Base-by-base conservation (phyloP, 306 rosid genomes). In the Dryas octopetala region DNA sequence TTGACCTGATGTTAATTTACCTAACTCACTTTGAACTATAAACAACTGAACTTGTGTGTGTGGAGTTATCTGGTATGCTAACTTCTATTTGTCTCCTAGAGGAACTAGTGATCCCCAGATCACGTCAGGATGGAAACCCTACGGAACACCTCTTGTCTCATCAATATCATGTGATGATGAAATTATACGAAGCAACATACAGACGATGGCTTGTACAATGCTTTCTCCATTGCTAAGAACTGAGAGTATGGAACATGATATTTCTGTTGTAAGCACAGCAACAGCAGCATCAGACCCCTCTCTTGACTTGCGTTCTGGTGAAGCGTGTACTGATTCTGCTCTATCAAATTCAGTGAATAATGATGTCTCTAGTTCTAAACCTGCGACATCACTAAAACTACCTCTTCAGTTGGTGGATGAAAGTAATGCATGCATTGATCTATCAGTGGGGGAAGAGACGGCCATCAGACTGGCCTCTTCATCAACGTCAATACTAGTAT, bases 121-220 rank as follows among this genome's bases (percentile, higher is more conserved):
- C 54, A 65, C 82, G 52, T 93, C 98, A 19, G 98, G 97, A 71
- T 93, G 97, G 96, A 84, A 87, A 79, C 91, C 96, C 3, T 90
- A 69, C 74, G 97, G 97, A 89, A 82, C 88, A 58, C 99, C 99
- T 73, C 84, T 95, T 58, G 88, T 92, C 66, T 85, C 86, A 1
- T 71, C 86, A 74, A 80, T 95, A 82, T 85, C 97, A 52, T 84
- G 91, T 46, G 96, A 90, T 65, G 90, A 89, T 76, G 76, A 77
- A 66, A 75, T 91, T 80, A 90, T 85, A 54, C 85, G 93, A 80
- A 88, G 88, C 73, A 82, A 92, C 79, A 67, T 95, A 76, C 96
- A 86, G 86, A 83, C 53, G 74, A 82, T 83, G 62, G 97, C 88
- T 77, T 74, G 85, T 67, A 83, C 75, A 66, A 78, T 92, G 86